Evolutionary conservation across 495 filamentous ascomycete genomes (phyloP), one percentile per base, ranked within the genome.

Genomic region (Talaromyces adpressus): DNA sequence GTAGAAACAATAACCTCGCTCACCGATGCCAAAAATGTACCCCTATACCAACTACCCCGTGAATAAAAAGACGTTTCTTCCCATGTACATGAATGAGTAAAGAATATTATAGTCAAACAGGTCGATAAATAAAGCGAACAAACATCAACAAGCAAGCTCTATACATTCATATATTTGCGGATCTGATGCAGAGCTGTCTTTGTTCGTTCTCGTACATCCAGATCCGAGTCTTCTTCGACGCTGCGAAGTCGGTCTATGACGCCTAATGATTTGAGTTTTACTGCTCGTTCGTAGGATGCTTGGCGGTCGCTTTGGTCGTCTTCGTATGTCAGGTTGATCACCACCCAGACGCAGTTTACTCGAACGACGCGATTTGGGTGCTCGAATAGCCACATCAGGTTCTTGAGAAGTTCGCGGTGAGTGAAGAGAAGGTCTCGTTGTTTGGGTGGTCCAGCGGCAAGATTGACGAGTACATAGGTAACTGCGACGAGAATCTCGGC

Each of bases 161-260:
- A 67, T 64, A 29, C 20, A 25, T 45, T 36, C 34, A 74, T 59
- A 57, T 76, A 68, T 62, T 67, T 65, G 27, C 62, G 64, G 73
- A 96, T 78, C 69, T 92, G 85, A 75, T 84, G 85, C 7, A 87
- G 71, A 6, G 89, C 93, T 52, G 84, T 89, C 77, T 91, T 96
- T 9, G 89, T 91, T 58, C 90, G 78, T 75, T 98, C 91, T 60
- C 85, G 81, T 9, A 95, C 87, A 74, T 96, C 92, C 63, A 92
- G 71, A 67, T 95, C 91, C n/a, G 75, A 73, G 76, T 98, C 93
- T 23, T 85, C 73, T 67, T 86, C 76, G 61, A 96, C 74, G 47
- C 72, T 78, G 66, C 85, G 78, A 51, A 94, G 77, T 64, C 84
- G 87, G 25, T 85, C 79, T 57, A 84, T 70, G 52, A 95, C 87